Evolutionary conservation across 2,329 filamentous ascomycete genomes (phyloP).

Genomic region (Botryotinia narcissicola): DNA sequence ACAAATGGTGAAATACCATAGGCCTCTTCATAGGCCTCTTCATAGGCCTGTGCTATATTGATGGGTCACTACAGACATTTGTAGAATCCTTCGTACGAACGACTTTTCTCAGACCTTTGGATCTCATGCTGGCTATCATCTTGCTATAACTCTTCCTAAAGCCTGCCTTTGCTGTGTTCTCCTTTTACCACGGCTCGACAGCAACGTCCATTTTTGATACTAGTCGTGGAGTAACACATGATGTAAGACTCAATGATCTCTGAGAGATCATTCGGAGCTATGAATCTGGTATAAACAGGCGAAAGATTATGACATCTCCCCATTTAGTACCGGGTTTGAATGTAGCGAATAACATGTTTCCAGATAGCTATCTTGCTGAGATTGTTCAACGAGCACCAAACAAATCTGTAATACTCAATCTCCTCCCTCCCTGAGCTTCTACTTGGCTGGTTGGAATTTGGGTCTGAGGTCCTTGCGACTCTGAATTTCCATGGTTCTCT

Average conservation of each 20-base stretch:
- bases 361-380: neutral
- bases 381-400: conserved; percentile 7
- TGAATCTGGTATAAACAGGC: neutral
- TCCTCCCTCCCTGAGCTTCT: conserved; percentile 1
- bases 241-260: neutral
- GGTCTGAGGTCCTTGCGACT: conserved; percentile 19
- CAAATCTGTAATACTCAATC: conserved; percentile 11
- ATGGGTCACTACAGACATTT: neutral
- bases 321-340: neutral
- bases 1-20: neutral
- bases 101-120: neutral
- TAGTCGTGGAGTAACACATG: neutral
- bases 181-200: neutral
- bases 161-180: neutral
- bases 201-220: neutral
- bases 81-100: neutral
- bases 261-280: neutral
- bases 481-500: conserved; percentile 25
- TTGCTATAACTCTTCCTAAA: neutral
- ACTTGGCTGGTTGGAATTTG: neutral
- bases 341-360: neutral
- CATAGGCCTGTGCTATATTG: neutral
- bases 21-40: neutral
- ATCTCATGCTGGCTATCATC: neutral
- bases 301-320: neutral